phyloP scores from a whole-genome alignment of 2,329 filamentous ascomycete genomes.

The Aspergillus novoparasiticus region DNA sequence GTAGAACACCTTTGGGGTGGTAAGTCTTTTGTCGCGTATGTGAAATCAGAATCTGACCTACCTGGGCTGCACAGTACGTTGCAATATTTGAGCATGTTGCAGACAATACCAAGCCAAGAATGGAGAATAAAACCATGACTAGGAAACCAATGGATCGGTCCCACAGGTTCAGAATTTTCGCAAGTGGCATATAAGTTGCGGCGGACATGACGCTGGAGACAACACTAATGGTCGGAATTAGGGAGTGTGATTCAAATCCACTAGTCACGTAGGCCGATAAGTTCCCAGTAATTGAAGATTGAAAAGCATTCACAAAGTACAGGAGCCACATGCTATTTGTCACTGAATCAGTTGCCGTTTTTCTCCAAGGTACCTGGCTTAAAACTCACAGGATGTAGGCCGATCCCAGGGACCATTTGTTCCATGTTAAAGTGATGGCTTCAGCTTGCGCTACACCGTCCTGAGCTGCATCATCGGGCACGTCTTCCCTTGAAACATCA shows the following conservation, averaged over 20 bases:
- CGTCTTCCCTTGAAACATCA: not conserved
- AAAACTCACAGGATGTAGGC: constrained; percentile 44
- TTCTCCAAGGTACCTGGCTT: not conserved
- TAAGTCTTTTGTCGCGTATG: not conserved
- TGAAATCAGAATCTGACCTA: constrained; percentile 1
- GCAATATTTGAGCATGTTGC: constrained; percentile 63
- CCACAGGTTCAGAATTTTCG: constrained; percentile 65
- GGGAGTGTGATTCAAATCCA: constrained; percentile 55
- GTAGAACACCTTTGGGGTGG: constrained; percentile 54
- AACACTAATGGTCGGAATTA: constrained; percentile 58
- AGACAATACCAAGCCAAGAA: constrained; percentile 60
- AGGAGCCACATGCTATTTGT: constrained; percentile 45
- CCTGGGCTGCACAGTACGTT: constrained; percentile 63
- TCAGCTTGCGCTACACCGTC: constrained; percentile 48
- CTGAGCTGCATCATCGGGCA: constrained; percentile 24
- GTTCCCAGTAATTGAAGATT: constrained; percentile 41
- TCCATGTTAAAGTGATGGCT: constrained; percentile 50
- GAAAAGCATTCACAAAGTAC: constrained; percentile 47
- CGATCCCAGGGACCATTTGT: constrained; percentile 39
- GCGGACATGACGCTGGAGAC: constrained; percentile 59
- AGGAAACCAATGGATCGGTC: constrained; percentile 62
- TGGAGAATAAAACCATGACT: constrained; percentile 51
- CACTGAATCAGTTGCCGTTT: not conserved
- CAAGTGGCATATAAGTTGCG: constrained; percentile 60
- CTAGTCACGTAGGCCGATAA: constrained; percentile 56